Evolutionary conservation across 768 basidiomycete genomes (phyloP).

Genomic region (Tephrocybe sp.): DNA sequence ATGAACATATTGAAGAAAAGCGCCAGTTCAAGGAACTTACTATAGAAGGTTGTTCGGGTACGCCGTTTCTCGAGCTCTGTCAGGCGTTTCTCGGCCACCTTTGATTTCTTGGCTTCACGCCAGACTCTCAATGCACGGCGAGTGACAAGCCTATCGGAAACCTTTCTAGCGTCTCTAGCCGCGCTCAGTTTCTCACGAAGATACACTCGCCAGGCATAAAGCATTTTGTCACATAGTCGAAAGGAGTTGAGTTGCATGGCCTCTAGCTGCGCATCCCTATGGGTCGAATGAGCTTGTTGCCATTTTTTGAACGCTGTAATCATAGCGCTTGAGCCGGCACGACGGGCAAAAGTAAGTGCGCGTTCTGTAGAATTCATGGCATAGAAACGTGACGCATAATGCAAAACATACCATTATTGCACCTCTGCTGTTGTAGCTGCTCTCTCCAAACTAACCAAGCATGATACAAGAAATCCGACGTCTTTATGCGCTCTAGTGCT

Average conservation of each 20-base stretch:
- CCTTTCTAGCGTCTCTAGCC: slow-evolving; percentile 53
- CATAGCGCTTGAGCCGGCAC: slow-evolving; percentile 39
- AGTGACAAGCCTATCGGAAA: slow-evolving; percentile 49
- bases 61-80: slow-evolving; percentile 40
- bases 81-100: slow-evolving; percentile 43
- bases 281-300: slow-evolving; percentile 39
- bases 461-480: slow-evolving; percentile 42
- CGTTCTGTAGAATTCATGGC: slow-evolving; percentile 32
- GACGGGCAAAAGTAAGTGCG: slow-evolving; percentile 50
- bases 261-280: slow-evolving; percentile 45
- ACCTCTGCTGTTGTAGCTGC: slow-evolving; percentile 36
- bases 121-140: slow-evolving; percentile 50
- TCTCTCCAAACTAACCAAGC: slow-evolving; percentile 52
- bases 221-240: slow-evolving; percentile 37
- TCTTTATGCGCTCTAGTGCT: slow-evolving; percentile 53
- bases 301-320: slow-evolving; percentile 43
- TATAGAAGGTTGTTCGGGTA: slow-evolving; percentile 21
- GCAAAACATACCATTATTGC: slow-evolving; percentile 44
- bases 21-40: slow-evolving; percentile 7
- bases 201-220: slow-evolving; percentile 56
- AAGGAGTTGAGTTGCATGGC: slow-evolving; percentile 50
- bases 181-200: slow-evolving; percentile 49
- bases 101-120: slow-evolving; percentile 45
- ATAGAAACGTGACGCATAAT: neutral
- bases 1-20: neutral